Percentiles rank a stretch among this genome's conserved stretches.
phyloP scores from a whole-genome alignment of 805 yeast species.

The Metschnikowia hibisci region DNA sequence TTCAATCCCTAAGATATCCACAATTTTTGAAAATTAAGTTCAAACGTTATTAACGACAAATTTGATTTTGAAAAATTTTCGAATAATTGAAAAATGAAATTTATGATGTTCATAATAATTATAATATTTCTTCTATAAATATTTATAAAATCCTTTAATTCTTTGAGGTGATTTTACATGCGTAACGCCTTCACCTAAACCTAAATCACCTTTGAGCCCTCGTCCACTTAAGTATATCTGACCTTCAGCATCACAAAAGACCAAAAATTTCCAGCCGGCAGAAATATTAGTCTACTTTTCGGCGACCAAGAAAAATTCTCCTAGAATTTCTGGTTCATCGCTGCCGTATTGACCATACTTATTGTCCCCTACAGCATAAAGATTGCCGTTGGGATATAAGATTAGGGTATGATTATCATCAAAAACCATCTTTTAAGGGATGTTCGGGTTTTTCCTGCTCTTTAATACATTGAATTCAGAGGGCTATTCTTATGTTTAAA shows the following conservation, averaged over 20 bases:
- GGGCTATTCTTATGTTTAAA: no score
- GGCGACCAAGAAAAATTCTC: constrained; percentile 19
- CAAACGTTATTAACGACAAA: no score
- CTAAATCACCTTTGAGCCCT: constrained; percentile 76
- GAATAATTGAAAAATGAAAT: no score
- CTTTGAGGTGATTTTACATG: constrained; percentile 3
- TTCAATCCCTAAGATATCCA: no score
- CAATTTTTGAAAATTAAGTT: no score
- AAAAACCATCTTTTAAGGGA: constrained; percentile 54
- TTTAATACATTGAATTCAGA: no score
- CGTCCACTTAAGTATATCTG: constrained; percentile 52
- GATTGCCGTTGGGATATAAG: constrained; percentile 48
- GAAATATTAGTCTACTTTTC: constrained; percentile 44
- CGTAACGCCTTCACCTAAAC: constrained; percentile 31
- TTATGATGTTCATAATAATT: no score
- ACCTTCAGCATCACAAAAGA: constrained; percentile 42
- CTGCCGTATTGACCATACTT: constrained; percentile 50
- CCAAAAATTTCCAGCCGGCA: constrained; percentile 80
- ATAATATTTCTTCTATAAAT: no score
- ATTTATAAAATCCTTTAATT: no score
- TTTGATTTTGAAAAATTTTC: no score
- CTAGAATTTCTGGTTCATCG: constrained; percentile 1
- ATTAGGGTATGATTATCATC: constrained; percentile 91
- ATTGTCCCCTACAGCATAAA: constrained; percentile 61
- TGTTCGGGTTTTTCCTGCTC: constrained; percentile 29